Percentiles rank a stretch among this genome's conserved stretches.
phyloP scores from a whole-genome alignment of 2,329 filamentous ascomycete species.

The Aureobasidium sp. region DNA sequence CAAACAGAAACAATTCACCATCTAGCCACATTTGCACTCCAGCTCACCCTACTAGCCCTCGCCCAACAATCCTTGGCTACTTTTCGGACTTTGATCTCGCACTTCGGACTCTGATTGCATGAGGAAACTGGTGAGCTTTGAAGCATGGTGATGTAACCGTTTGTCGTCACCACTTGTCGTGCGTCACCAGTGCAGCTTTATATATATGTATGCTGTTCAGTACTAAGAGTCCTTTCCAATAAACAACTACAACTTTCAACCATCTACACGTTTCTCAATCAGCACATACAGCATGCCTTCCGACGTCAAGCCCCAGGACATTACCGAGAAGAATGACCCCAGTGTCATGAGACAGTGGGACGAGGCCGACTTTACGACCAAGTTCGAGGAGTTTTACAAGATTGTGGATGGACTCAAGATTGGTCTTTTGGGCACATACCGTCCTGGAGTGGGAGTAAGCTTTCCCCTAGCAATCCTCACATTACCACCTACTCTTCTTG shows the following conservation, averaged over 20 bases:
- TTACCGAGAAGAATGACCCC: slow-evolving; percentile 40
- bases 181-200: not conserved
- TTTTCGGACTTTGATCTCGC: slow-evolving; percentile 10
- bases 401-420: slow-evolving; percentile 42
- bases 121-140: not conserved
- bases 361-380: slow-evolving; percentile 36
- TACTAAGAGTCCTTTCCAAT: not conserved
- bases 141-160: not conserved
- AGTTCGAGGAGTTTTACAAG: slow-evolving; percentile 43
- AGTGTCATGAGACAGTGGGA: slow-evolving; percentile 46
- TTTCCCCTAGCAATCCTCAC: not conserved
- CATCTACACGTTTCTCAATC: not conserved
- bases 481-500: not conserved
- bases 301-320: slow-evolving; percentile 32
- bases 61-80: not conserved
- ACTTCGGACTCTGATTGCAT: not conserved
- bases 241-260: not conserved
- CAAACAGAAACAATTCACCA: not conserved
- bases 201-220: not conserved
- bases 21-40: not conserved
- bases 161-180: not conserved
- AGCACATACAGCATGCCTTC: slow-evolving; percentile 39
- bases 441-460: slow-evolving; percentile 33
- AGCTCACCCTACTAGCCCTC: not conserved
- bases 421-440: slow-evolving; percentile 37